Conservation (phyloP, 768 basidiomycete species). For the Mycena chlorophos region DNA sequence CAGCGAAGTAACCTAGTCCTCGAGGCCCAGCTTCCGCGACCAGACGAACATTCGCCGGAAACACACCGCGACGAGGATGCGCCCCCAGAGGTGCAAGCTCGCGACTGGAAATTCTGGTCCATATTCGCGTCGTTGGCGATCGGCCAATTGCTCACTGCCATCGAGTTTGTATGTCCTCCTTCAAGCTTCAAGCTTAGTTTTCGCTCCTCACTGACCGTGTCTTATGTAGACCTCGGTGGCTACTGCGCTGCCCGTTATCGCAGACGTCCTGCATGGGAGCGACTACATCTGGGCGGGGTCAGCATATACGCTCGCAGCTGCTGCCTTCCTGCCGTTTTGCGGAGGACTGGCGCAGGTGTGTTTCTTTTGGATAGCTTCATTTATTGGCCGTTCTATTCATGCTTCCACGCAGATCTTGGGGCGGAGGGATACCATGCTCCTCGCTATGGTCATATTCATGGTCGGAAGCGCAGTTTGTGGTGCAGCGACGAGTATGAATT, state of each 20-base stretch:
- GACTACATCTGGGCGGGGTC: slow-evolving; percentile 41
- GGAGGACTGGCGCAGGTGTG: slow-evolving; percentile 29
- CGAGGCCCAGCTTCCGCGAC: too few relatives aligned
- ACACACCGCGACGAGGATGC: too few relatives aligned
- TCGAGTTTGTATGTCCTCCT: slow-evolving; percentile 24
- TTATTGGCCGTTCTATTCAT: not conserved
- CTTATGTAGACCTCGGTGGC: slow-evolving; percentile 27
- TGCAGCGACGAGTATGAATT: slow-evolving; percentile 39
- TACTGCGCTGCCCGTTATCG: slow-evolving; percentile 38
- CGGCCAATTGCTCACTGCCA: slow-evolving; percentile 28
- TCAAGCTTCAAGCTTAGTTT: too few relatives aligned
- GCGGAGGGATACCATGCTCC: slow-evolving; percentile 28
- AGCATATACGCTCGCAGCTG: slow-evolving; percentile 37
- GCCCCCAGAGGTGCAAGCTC: too few relatives aligned
- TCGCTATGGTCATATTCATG: slow-evolving; percentile 28
- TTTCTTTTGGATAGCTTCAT: not conserved
- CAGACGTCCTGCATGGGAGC: slow-evolving; percentile 25
- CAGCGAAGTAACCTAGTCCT: too few relatives aligned
- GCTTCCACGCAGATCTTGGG: slow-evolving; percentile 27
- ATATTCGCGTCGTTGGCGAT: slow-evolving; percentile 26
- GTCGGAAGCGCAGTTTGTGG: slow-evolving; percentile 40
- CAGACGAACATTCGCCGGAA: too few relatives aligned
- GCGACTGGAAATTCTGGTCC: slow-evolving; percentile 27
- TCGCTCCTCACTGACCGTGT: not conserved
- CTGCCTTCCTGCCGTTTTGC: slow-evolving; percentile 38